Conservation (phyloP, 352 stramenopile species). For the Globisporangium barbulae region DNA sequence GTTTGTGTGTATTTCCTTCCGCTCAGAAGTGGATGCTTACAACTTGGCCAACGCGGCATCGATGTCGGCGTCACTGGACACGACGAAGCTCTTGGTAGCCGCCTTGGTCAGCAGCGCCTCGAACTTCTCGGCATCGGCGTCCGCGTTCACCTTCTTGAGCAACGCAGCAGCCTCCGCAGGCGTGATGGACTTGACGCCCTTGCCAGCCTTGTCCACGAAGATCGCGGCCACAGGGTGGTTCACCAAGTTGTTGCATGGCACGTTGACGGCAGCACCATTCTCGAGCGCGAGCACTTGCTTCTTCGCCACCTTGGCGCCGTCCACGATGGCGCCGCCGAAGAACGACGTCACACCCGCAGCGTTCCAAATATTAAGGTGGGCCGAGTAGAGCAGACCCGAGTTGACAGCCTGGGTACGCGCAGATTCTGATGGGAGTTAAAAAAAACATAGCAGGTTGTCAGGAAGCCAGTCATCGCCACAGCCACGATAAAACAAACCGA, state of each 20-base stretch:
- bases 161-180: conserved; percentile 38
- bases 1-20: conserved; percentile 4
- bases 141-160: conserved; percentile 49
- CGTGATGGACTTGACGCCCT: conserved; percentile 66
- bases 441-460: neutral
- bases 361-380: conserved; percentile 75
- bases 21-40: conserved; percentile 27
- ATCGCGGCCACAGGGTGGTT: conserved; percentile 54
- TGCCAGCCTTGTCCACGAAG: conserved; percentile 57
- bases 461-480: no score
- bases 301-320: conserved; percentile 45
- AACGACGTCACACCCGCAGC: conserved; percentile 60
- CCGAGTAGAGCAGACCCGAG: conserved; percentile 57
- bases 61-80: conserved; percentile 58
- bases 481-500: neutral
- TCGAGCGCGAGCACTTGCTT: conserved; percentile 55
- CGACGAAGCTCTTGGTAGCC: conserved; percentile 64
- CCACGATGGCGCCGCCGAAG: conserved; percentile 65
- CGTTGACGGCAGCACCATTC: conserved; percentile 50
- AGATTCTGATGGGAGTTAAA: conserved; percentile 21
- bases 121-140: conserved; percentile 57
- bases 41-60: conserved; percentile 55
- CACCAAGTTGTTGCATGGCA: conserved; percentile 80
- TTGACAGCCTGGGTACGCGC: conserved; percentile 61
- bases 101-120: conserved; percentile 57